Percentiles rank a stretch among this genome's conserved stretches.
Evolutionary conservation across 108 stramenopile genomes (phyloP).

Genomic region (Chaetoceros muelleri): DNA sequence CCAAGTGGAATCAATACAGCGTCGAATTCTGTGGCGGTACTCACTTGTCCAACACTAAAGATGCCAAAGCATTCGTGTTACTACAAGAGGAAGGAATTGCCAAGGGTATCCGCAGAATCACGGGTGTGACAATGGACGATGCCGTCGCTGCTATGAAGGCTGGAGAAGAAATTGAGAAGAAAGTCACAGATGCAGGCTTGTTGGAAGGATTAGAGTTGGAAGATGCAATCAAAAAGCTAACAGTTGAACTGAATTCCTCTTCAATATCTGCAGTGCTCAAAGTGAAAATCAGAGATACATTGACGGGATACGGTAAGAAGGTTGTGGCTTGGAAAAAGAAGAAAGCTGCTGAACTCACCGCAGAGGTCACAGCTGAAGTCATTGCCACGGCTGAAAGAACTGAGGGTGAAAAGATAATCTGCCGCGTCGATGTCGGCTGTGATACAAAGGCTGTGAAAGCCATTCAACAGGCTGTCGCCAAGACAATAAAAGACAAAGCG

Average conservation of each 20-base stretch:
- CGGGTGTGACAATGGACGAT: constrained; percentile 81
- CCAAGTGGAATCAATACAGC: constrained; percentile 82
- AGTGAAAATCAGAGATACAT: constrained; percentile 44
- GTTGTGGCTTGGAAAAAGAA: constrained; percentile 80
- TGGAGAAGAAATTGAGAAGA: constrained; percentile 62
- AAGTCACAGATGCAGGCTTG: constrained; percentile 50
- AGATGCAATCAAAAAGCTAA: constrained; percentile 58
- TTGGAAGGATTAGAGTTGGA: constrained; percentile 62
- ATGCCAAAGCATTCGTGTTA: constrained; percentile 88
- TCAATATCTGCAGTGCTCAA: constrained; percentile 74
- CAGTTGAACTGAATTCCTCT: constrained; percentile 48
- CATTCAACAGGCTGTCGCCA: constrained; percentile 66
- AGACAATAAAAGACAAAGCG: constrained; percentile 77
- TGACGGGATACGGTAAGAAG: constrained; percentile 49
- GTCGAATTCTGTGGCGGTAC: constrained; percentile 99
- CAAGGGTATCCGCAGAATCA: constrained; percentile 96
- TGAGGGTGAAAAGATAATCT: constrained; percentile 68
- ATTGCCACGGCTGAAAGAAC: constrained; percentile 47
- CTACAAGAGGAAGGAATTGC: constrained; percentile 95
- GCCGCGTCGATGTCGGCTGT: constrained; percentile 81
- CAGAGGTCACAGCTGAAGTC: constrained; percentile 49
- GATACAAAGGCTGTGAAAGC: constrained; percentile 88
- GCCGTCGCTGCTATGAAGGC: constrained; percentile 69
- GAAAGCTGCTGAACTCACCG: constrained; percentile 59
- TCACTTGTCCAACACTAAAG: constrained; percentile 90